phyloP scores from a whole-genome alignment of 1,284 basidiomycete species.

The Fomitopsis betulina region DNA sequence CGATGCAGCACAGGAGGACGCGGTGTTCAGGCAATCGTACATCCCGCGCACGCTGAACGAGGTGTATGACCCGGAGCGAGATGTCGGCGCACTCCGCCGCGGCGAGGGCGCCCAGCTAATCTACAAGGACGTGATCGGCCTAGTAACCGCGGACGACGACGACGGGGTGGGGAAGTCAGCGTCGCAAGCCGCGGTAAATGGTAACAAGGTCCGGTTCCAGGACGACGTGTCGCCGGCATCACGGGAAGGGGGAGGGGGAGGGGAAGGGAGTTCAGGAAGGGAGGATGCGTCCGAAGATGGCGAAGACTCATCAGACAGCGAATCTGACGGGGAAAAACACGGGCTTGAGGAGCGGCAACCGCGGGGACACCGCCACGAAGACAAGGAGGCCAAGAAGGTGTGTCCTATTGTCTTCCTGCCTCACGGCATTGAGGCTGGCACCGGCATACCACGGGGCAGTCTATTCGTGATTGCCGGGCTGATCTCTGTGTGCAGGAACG shows the following conservation, averaged over 20 bases:
- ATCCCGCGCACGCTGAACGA: constrained; percentile 92
- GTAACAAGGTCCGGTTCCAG: constrained; percentile 17
- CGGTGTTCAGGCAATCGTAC: constrained; percentile 83
- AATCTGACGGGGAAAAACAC: constrained; percentile 22
- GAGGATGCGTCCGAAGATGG: constrained; percentile 12
- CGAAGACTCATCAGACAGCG: constrained; percentile 22
- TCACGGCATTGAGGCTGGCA: constrained; percentile 6
- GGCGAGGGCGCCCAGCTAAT: constrained; percentile 76
- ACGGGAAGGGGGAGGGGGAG: constrained; percentile 17
- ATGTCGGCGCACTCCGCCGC: constrained; percentile 68
- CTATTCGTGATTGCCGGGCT: background rate
- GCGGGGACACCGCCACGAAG: constrained; percentile 87
- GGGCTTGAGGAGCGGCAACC: constrained; percentile 51
- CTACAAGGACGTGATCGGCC: constrained; percentile 80
- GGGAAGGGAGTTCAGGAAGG: constrained; percentile 17
- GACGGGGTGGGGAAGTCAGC: background rate
- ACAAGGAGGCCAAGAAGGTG: constrained; percentile 89
- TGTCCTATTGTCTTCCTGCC: constrained; percentile 12
- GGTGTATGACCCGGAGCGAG: constrained; percentile 89
- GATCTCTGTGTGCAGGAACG: constrained; percentile 56
- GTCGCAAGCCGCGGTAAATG: constrained; percentile 1
- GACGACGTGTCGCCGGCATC: constrained; percentile 8
- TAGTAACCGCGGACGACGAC: constrained; percentile 40
- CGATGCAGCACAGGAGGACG: constrained; percentile 62
- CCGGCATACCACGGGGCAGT: background rate